These are phyloP conservation scores for Pseudogymnoascus sp. DNA, from an alignment of 2,329 filamentous ascomycete genomes.

Conservation along the genomic window DNA sequence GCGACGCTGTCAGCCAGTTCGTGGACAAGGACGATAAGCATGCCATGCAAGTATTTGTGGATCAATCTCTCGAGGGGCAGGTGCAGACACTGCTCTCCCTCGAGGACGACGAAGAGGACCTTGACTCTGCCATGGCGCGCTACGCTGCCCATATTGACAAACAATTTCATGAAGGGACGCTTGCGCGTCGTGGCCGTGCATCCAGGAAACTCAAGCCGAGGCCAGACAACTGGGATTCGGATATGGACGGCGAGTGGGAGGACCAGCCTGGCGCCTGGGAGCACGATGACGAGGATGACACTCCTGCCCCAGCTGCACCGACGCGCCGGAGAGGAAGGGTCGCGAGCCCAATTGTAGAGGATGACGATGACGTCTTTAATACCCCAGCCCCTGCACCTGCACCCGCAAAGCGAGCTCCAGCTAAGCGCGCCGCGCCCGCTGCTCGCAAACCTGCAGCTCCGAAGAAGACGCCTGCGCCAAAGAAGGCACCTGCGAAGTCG, in stretches of 20 bases:
- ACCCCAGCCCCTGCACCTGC: slow-evolving; percentile 31
- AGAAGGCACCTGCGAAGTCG: slow-evolving; percentile 28
- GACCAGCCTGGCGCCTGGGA: slow-evolving; percentile 64
- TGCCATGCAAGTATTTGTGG: slow-evolving; percentile 76
- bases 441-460: slow-evolving; percentile 28
- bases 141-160: slow-evolving; percentile 65
- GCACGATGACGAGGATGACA: slow-evolving; percentile 38
- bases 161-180: slow-evolving; percentile 54
- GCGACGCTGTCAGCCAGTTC: slow-evolving; percentile 86
- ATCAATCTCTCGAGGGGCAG: slow-evolving; percentile 62
- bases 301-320: slow-evolving; percentile 29
- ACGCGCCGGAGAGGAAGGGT: slow-evolving; percentile 23
- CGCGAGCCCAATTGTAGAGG: slow-evolving; percentile 40
- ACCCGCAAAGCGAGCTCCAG: slow-evolving; percentile 33
- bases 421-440: slow-evolving; percentile 31
- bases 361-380: slow-evolving; percentile 44
- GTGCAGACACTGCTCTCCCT: slow-evolving; percentile 62
- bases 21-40: slow-evolving; percentile 94
- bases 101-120: slow-evolving; percentile 60
- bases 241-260: slow-evolving; percentile 79
- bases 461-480: slow-evolving; percentile 30
- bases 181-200: slow-evolving; percentile 35
- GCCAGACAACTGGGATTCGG: slow-evolving; percentile 80
- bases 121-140: slow-evolving; percentile 66
- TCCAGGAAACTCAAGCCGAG: slow-evolving; percentile 61